Evolutionary conservation across 176 grass and related monocot genomes (phyloP).

Genomic region (Zizania latifolia): DNA sequence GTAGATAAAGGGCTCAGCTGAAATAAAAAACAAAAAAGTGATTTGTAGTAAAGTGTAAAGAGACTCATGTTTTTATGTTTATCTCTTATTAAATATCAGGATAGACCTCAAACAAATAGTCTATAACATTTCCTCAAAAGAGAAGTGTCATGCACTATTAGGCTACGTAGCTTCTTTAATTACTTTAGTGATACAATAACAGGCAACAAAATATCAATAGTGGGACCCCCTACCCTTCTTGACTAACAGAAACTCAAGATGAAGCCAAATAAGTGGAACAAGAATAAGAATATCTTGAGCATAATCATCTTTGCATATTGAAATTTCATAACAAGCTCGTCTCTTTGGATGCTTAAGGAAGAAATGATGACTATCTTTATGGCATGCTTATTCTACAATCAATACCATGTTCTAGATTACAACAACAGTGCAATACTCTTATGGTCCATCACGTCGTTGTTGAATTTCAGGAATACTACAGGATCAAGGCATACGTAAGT

Average conservation of each 20-base stretch:
- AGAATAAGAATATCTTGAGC: slow-evolving; percentile 28
- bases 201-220: not conserved
- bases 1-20: not conserved
- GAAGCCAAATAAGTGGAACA: slow-evolving; percentile 32
- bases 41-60: not conserved
- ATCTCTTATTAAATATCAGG: not conserved
- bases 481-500: not conserved
- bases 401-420: not conserved
- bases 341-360: slow-evolving; percentile 5
- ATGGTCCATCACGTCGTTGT: not conserved
- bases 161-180: not conserved
- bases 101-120: not conserved
- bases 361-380: not conserved
- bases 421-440: not conserved
- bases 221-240: not conserved
- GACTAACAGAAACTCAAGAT: not conserved
- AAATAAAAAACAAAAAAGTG: not conserved
- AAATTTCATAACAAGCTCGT: not conserved
- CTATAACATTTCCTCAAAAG: not conserved
- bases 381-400: not conserved
- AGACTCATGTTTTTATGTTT: not conserved
- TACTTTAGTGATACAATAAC: not conserved
- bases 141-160: not conserved
- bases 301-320: slow-evolving; percentile 9
- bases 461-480: not conserved